Conservation (phyloP, 73 alveolate species). For the Paramecium pentaurelia region DNA sequence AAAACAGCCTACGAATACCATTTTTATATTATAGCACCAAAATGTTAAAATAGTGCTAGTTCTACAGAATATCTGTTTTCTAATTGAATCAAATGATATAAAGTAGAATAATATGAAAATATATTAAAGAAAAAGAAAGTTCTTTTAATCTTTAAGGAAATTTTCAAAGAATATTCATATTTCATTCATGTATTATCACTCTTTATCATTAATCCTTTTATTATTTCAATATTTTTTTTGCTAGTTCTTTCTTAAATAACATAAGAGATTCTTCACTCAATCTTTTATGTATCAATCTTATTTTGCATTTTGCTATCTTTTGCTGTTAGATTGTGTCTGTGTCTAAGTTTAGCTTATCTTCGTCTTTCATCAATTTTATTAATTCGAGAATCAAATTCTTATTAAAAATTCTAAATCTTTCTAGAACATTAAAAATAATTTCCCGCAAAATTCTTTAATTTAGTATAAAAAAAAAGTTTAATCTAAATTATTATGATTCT, state of each 20-base stretch:
- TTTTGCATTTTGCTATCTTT: background rate
- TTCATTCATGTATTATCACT: background rate
- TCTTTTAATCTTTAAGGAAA: background rate
- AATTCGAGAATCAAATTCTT: background rate
- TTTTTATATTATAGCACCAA: too few relatives aligned
- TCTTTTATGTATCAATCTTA: background rate
- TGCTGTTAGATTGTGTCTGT: background rate
- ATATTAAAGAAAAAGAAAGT: background rate
- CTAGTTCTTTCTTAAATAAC: background rate
- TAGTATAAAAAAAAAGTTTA: background rate
- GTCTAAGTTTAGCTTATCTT: background rate
- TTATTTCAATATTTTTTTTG: background rate
- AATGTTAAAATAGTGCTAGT: background rate
- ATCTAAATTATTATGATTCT: background rate
- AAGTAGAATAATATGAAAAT: background rate
- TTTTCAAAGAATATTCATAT: background rate
- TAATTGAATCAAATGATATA: background rate
- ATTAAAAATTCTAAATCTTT: background rate
- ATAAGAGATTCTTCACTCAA: background rate
- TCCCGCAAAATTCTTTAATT: background rate
- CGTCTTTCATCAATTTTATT: background rate
- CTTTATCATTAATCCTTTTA: background rate
- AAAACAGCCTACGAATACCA: background rate
- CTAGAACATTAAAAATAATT: background rate
- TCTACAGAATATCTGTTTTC: background rate